These are phyloP conservation scores for Ceratopteris richardii DNA, from an alignment of 75 land plant species.

Conservation along the genomic window DNA sequence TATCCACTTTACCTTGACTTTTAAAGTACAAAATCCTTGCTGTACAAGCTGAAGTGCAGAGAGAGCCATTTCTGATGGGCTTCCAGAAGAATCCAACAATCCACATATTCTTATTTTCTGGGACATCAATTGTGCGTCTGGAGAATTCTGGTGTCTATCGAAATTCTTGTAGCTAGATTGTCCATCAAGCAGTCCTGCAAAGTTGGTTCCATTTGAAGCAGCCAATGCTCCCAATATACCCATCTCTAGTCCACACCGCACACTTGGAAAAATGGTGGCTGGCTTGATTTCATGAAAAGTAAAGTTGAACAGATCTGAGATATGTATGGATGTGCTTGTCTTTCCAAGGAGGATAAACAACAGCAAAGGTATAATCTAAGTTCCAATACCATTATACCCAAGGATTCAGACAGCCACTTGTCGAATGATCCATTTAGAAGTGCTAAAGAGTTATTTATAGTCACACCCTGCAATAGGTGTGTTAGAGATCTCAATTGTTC, in stretches of 20 bases:
- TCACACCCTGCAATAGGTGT: constrained; percentile 38
- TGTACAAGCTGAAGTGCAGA: constrained; percentile 53
- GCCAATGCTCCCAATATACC: constrained; percentile 78
- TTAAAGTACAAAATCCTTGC: constrained; percentile 75
- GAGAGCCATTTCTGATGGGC: constrained; percentile 48
- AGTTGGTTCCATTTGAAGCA: constrained; percentile 30
- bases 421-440: constrained; percentile 67
- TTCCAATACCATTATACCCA: constrained; percentile 74
- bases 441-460: constrained; percentile 36
- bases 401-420: constrained; percentile 48
- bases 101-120: constrained; percentile 59
- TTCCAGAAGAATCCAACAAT: constrained; percentile 61
- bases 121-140: not conserved
- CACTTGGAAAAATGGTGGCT: constrained; percentile 77
- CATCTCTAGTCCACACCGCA: constrained; percentile 97
- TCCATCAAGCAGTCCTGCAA: constrained; percentile 43
- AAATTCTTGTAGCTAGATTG: not conserved
- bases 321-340: too few relatives aligned
- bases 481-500: constrained; percentile 62
- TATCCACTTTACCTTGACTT: constrained; percentile 54
- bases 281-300: constrained; percentile 36
- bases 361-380: too few relatives aligned
- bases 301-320: not conserved
- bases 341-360: too few relatives aligned
- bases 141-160: not conserved